phyloP scores from a whole-genome alignment of 192 early-diverging fungal species.

The Phlyctochytrium planicorne region DNA sequence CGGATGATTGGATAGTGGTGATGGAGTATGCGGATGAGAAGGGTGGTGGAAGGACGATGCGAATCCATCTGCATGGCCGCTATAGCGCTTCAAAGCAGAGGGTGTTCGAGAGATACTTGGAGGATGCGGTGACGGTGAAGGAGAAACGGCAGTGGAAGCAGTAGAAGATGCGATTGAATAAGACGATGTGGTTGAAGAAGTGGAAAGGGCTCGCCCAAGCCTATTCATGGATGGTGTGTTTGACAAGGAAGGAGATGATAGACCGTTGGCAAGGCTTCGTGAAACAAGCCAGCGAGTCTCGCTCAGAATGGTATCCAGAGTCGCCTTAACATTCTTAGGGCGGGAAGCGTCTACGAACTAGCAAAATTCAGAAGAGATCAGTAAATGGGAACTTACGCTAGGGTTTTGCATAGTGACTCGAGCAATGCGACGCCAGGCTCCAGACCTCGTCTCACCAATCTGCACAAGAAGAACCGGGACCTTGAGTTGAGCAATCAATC shows the following conservation, averaged over 20 bases:
- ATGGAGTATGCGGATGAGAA: too few relatives aligned
- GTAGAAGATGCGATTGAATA: too few relatives aligned
- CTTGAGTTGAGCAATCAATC: neutral
- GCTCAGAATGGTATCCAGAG: neutral
- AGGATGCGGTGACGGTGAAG: neutral
- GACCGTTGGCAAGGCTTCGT: too few relatives aligned
- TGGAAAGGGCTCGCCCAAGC: too few relatives aligned
- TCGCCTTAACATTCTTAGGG: neutral
- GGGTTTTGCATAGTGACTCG: neutral
- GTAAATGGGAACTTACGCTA: too few relatives aligned
- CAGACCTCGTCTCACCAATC: neutral
- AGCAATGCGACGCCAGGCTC: neutral
- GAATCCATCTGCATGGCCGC: too few relatives aligned
- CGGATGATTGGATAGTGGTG: too few relatives aligned
- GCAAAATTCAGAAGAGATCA: too few relatives aligned
- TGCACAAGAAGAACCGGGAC: neutral
- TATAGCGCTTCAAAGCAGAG: neutral
- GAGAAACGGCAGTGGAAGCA: neutral
- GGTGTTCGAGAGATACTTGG: neutral
- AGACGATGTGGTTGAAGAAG: too few relatives aligned
- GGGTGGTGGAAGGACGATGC: too few relatives aligned
- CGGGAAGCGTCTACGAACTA: neutral
- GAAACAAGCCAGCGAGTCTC: neutral
- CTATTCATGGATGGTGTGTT: too few relatives aligned
- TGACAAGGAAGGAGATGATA: too few relatives aligned